Percentiles rank a stretch among this genome's conserved stretches.
phyloP scores from a whole-genome alignment of 2,329 filamentous ascomycete genomes.

The Neofusicoccum cordaticola region DNA sequence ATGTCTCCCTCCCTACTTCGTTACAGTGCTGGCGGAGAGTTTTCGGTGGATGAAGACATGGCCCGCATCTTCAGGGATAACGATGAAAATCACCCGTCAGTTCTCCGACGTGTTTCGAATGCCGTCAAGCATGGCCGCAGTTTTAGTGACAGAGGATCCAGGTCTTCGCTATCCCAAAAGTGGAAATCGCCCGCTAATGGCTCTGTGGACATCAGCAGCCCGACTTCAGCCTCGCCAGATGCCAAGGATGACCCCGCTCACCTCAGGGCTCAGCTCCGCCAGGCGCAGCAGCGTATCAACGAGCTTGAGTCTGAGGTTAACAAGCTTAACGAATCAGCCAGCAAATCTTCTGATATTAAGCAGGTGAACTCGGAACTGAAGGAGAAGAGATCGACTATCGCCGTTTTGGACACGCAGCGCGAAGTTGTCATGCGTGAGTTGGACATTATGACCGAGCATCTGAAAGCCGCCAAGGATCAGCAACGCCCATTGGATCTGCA shows the following conservation, averaged over 20 bases:
- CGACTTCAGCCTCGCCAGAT: conserved; percentile 59
- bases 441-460: conserved; percentile 82
- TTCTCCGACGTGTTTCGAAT: conserved; percentile 86
- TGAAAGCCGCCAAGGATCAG: conserved; percentile 80
- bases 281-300: conserved; percentile 77
- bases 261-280: conserved; percentile 69
- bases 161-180: conserved; percentile 35
- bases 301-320: conserved; percentile 81
- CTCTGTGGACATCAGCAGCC: conserved; percentile 63
- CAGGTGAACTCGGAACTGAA: conserved; percentile 82
- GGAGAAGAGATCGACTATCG: conserved; percentile 94
- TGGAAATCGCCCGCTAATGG: conserved; percentile 40
- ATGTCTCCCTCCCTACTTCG: conserved; percentile 38
- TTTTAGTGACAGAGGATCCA: conserved; percentile 62
- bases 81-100: conserved; percentile 53
- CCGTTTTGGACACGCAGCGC: conserved; percentile 87
- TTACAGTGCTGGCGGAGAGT: conserved; percentile 74
- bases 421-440: conserved; percentile 94
- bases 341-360: conserved; percentile 61
- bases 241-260: conserved; percentile 45
- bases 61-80: conserved; percentile 70
- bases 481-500: conserved; percentile 76
- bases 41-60: conserved; percentile 95
- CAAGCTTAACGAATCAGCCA: conserved; percentile 51
- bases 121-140: conserved; percentile 90